Base-by-base conservation (phyloP, 2,329 filamentous ascomycete genomes). In the Cercospora zeina region DNA sequence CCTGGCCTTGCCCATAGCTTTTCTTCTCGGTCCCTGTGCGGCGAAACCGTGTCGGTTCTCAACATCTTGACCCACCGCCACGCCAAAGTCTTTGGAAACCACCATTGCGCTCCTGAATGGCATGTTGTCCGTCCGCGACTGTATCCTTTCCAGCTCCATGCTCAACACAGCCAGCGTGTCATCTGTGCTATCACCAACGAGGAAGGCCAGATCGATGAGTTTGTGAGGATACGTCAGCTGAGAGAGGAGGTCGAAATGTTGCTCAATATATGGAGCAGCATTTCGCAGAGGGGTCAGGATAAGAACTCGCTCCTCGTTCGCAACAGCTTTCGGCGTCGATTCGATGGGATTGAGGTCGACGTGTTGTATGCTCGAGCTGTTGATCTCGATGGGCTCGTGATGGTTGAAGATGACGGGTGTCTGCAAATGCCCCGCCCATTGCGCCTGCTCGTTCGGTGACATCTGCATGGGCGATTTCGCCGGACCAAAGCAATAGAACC, bases 361-460 rank as follows among this genome's bases (percentile, higher is more conserved):
- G 66, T 88, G 85, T 68, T 88, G 77, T 77, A 99, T 96, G 58
- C 87, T 87, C 59, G 85, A 85, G 63, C 88, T 86, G 76, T 96
- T 95, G 79, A 97, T 82, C 74, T 90, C 87, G 72, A 97, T 83
- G 36, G 95, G 89, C 66, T 89, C 87, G 77, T 97, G 95, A 77
- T 93, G 90, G 80, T 99, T 99, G 83, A 96, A 97, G 68, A 96
- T 85, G 70, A 99, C 92, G 54, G 95, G 95, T 3, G 95, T 97
- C 71, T 93, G 88, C 66, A 95, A 81, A 74, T 96, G 93, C 62
- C 87, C 87, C 69, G 90, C 89, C 95, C 95, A 99, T 67, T 91
- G 85, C 65, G 88, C 88, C 76, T 93, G 89, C 75, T 99, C 95
- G 75, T 97, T 97, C 60, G 89, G 81, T 45, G 89, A 86, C 91